Evolutionary conservation across 2,329 filamentous ascomycete species (phyloP), one percentile per base, ranked within the genome.

Genomic region (Fusarium tanahbumbuense): DNA sequence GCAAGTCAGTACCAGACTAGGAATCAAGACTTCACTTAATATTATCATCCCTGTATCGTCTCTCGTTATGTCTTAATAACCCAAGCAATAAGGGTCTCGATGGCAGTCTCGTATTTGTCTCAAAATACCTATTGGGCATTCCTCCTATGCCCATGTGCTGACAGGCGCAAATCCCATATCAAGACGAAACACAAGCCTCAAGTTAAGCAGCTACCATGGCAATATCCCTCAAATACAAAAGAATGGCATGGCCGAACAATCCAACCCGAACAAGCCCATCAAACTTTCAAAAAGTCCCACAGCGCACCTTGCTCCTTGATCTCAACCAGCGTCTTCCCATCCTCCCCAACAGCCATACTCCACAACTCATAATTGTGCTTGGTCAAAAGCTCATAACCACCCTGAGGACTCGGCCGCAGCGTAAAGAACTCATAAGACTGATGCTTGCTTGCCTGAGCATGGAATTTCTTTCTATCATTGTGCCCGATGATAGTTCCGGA

Each of bases 401-500:
- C 80, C 9, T 75, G 27, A 0, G 78, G 75, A 32, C 71, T 75
- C 11, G 60, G 63, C 9, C 76, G 68, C 8, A 73, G 64, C 20
- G 72, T 75, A 50, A 81, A 80, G 22, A 70, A 73, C 60, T 81
- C 79, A 58, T 74, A 74, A 1, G 30, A 13, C 8, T 56, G 52
- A 23, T 80, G 80, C 2, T 73, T 52, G 1, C 58, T 58, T 5
- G 66, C 77, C 18, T 48, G 60, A 1, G 76, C 74, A 27, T 74
- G 48, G 23, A 77, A 76, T 7, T 47, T 65, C 28, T 60, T 64
- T 3, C 45, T 45, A n/a, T 59, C 60, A 49, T 79, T 68, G 28
- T 81, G 77, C 1, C 81, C 80, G 6, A 82, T 73, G 28, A 77
- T 76, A 2, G 61, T 77, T 1, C 76, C 75, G 2, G 78, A 79